Conservation (phyloP, 345 rosid species). For the Eucalyptus rudis region DNA sequence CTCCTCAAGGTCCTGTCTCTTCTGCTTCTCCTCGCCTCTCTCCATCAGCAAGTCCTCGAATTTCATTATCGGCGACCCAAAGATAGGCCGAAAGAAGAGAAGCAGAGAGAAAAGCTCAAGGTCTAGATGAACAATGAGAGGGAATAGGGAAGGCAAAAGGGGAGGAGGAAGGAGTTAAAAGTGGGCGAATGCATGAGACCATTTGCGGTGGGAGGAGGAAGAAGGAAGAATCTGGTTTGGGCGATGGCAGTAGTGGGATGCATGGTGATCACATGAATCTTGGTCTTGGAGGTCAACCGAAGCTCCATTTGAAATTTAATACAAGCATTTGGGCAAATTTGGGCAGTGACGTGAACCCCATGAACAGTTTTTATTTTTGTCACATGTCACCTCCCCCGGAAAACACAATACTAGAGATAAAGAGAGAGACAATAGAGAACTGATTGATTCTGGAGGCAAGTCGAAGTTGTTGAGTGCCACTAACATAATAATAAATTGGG, state of each 20-base stretch:
- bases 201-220: neutral
- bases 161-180: conserved; percentile 1
- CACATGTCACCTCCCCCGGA: neutral
- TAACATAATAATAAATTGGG: neutral
- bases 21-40: conserved; percentile 18
- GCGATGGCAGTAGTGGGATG: conserved; percentile 6
- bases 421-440: neutral
- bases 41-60: conserved; percentile 72
- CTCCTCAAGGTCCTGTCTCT: conserved; percentile 30
- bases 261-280: conserved; percentile 32
- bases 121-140: neutral
- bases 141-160: neutral
- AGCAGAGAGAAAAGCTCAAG: neutral
- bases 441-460: neutral
- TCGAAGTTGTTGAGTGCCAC: neutral
- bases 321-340: neutral
- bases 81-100: neutral
- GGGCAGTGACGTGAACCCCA: conserved; percentile 43
- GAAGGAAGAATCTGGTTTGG: neutral
- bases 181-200: neutral
- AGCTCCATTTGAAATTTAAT: neutral
- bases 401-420: neutral
- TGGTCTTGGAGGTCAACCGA: neutral
- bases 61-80: conserved; percentile 27
- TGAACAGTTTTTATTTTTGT: conserved; percentile 17